These are phyloP conservation scores for Madurella fahalii DNA, from an alignment of 2,329 filamentous ascomycete genomes.

Conservation along the genomic window DNA sequence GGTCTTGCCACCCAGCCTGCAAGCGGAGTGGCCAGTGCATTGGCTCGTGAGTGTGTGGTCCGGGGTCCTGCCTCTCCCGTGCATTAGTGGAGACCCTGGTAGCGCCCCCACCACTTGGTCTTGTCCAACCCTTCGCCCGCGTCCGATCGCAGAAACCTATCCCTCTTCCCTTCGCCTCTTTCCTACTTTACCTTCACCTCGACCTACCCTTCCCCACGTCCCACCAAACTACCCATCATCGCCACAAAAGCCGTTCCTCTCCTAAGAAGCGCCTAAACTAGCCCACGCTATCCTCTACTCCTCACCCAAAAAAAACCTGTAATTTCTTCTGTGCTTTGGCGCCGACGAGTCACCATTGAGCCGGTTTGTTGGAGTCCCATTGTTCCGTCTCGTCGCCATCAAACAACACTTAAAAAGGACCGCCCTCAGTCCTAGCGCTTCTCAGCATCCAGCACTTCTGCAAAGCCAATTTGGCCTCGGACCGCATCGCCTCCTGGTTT, in stretches of 20 bases:
- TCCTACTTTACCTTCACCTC: slow-evolving; percentile 26
- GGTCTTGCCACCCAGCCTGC: slow-evolving; percentile 26
- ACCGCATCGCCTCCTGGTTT: slow-evolving; percentile 8
- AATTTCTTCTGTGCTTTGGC: not conserved
- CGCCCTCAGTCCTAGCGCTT: not conserved
- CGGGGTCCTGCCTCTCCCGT: slow-evolving; percentile 27
- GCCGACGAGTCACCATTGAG: not conserved
- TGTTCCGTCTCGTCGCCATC: slow-evolving; percentile 18
- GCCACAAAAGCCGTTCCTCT: not conserved
- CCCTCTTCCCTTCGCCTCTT: slow-evolving; percentile 27
- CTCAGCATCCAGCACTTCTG: slow-evolving; percentile 7
- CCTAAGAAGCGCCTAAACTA: not conserved
- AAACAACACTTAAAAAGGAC: slow-evolving; percentile 8
- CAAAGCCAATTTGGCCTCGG: slow-evolving; percentile 11
- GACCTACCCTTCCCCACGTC: not conserved
- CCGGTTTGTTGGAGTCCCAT: slow-evolving; percentile 19
- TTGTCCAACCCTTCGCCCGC: slow-evolving; percentile 27
- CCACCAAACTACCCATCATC: not conserved
- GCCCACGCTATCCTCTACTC: not conserved
- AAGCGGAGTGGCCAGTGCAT: slow-evolving; percentile 26
- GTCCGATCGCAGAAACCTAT: slow-evolving; percentile 23
- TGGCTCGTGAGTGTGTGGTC: slow-evolving; percentile 18
- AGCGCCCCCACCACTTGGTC: slow-evolving; percentile 21
- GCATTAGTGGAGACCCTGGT: slow-evolving; percentile 23
- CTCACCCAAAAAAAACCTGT: not conserved